These are phyloP conservation scores for Hevea brasiliensis DNA, from an alignment of 345 rosid species.

Conservation along the genomic window DNA sequence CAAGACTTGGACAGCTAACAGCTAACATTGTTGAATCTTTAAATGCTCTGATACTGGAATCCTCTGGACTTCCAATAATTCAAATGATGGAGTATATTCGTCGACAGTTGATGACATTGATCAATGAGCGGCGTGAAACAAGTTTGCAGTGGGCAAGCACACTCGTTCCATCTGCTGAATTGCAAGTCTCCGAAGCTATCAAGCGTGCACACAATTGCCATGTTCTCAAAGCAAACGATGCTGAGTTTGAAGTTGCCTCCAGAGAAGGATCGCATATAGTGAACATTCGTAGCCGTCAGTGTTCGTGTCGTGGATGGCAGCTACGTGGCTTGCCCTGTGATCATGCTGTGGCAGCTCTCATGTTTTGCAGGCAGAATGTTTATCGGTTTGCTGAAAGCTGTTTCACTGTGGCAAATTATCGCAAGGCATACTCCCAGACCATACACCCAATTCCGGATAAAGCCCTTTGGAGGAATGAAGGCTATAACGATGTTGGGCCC, in stretches of 20 bases:
- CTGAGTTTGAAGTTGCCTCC: conserved; percentile 89
- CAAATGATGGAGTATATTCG: conserved; percentile 97
- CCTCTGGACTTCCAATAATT: conserved; percentile 90
- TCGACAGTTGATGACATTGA: conserved; percentile 91
- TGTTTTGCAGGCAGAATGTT: conserved; percentile 92
- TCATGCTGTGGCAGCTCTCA: conserved; percentile 91
- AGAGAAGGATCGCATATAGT: conserved; percentile 80
- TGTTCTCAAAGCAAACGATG: conserved; percentile 85
- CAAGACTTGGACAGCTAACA: conserved; percentile 62
- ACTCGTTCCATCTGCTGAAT: conserved; percentile 84
- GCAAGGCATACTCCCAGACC: conserved; percentile 86
- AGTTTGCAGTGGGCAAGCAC: conserved; percentile 93
- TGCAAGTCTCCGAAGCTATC: conserved; percentile 74
- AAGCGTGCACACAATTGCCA: conserved; percentile 72
- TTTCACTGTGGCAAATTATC: conserved; percentile 85
- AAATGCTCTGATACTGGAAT: conserved; percentile 75
- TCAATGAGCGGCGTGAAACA: conserved; percentile 79
- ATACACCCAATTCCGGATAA: conserved; percentile 94
- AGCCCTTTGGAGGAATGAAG: conserved; percentile 66
- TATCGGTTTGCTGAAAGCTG: conserved; percentile 87
- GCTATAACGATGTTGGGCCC: conserved; percentile 33
- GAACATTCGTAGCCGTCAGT: conserved; percentile 76
- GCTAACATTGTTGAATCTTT: conserved; percentile 72
- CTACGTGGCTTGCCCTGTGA: conserved; percentile 89
- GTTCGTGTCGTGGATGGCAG: conserved; percentile 95